Evolutionary conservation across 345 rosid genomes (phyloP), one percentile per base, ranked within the genome.

Genomic region (Eucalyptus marginata): DNA sequence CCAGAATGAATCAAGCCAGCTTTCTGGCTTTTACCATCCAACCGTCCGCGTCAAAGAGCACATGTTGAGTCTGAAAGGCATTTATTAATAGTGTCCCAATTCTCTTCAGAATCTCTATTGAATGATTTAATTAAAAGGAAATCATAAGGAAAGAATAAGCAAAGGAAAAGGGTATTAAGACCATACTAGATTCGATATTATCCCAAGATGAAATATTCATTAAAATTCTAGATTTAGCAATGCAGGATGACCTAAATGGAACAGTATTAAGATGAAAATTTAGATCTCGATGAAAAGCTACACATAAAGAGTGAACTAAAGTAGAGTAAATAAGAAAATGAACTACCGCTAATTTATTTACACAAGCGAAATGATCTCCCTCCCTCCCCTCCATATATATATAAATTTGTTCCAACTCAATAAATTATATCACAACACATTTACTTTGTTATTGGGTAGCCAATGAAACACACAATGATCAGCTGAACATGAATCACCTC

Each of bases 11-110:
- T 93, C 56, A 97, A 96, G 49, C 99, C 98, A 89, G 99, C 94
- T 86, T 94, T 95, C 91, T 90, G 90, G 95, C 99, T 97, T 90
- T 98, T 99, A 62, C 99, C 99, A 90, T 97, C 99, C 90, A 96
- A 91, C 89, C 95, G 95, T 90, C 99, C 99, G 40, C 98, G 99
- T 76, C 95, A 92, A n/a, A 96, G 93, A 50, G 95, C 95, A 91
- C 96, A 97, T 54, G 97, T 96, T 90, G 99, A 96, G 91, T 96
- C 99, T 43, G 99, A 97, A 44, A 98, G 95, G 89, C 99, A 98
- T 92, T 93, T 95, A 88, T 98, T 98, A 91, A 96, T 95, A 86
- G 95, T 95, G 88, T 96, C 97, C 99, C 97, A 89, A 96, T 93
- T 90, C 99, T 95, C 95, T 96, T 97, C 92, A 93, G 98, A 91